These are phyloP conservation scores for Cantharellus cinnabarinus DNA, from an alignment of 768 basidiomycete species.

Conservation along the genomic window DNA sequence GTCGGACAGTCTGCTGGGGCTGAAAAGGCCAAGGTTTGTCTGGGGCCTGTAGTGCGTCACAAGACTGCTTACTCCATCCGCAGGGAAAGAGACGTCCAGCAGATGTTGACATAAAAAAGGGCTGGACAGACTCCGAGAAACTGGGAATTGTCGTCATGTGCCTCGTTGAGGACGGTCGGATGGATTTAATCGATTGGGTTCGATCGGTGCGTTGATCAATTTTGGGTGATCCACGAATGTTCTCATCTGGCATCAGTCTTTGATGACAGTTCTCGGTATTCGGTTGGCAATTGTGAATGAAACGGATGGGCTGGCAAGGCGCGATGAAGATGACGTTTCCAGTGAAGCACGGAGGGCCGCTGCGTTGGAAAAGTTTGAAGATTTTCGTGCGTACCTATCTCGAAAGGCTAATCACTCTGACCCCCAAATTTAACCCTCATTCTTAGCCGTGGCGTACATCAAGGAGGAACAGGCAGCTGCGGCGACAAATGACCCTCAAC, in stretches of 20 bases:
- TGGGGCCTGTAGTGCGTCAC: no score
- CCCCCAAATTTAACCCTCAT: background rate
- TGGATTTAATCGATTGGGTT: slow-evolving; percentile 47
- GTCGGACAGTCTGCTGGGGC: background rate
- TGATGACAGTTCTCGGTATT: slow-evolving; percentile 36
- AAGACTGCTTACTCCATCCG: background rate
- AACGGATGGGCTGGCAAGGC: slow-evolving; percentile 9
- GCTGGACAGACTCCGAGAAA: slow-evolving; percentile 75
- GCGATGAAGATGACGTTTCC: background rate
- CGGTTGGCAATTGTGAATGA: slow-evolving; percentile 42
- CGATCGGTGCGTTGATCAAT: background rate
- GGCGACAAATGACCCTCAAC: slow-evolving; percentile 51
- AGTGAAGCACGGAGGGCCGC: slow-evolving; percentile 19
- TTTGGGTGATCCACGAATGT: background rate
- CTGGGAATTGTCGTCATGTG: slow-evolving; percentile 66
- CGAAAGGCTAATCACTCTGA: background rate
- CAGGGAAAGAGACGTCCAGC: slow-evolving; percentile 18
- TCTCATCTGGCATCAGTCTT: slow-evolving; percentile 25
- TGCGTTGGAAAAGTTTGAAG: slow-evolving; percentile 44
- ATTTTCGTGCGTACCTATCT: slow-evolving; percentile 34
- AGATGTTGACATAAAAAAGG: slow-evolving; percentile 70
- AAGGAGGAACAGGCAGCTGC: slow-evolving; percentile 57
- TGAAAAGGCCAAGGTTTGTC: no score
- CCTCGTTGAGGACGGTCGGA: slow-evolving; percentile 44
- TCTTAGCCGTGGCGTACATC: slow-evolving; percentile 52